These are phyloP conservation scores for Hypoxylon trugodes DNA, from an alignment of 495 filamentous ascomycete species.

Conservation along the genomic window DNA sequence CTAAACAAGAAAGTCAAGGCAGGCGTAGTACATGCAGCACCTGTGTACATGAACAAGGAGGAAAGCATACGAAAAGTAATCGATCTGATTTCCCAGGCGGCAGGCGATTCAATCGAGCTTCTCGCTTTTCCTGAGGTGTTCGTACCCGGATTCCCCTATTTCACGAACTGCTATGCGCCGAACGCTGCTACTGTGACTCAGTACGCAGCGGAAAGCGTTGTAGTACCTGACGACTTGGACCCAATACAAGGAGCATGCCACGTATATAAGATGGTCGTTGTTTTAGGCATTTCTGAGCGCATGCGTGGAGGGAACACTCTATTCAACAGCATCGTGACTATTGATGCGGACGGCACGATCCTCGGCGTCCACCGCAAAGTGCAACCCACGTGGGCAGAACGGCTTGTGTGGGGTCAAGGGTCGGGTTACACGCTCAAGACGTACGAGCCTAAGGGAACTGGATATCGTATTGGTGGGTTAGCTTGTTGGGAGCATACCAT, in stretches of 20 bases:
- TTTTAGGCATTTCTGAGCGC: constrained; percentile 52
- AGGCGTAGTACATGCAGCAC: constrained; percentile 47
- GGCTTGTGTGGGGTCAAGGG: constrained; percentile 56
- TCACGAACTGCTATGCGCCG: constrained; percentile 46
- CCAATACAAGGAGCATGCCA: constrained; percentile 48
- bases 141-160: constrained; percentile 50
- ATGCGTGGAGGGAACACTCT: constrained; percentile 48
- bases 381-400: constrained; percentile 59
- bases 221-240: constrained; percentile 45
- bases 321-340: constrained; percentile 55
- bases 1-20: constrained; percentile 42
- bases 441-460: constrained; percentile 32
- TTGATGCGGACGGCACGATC: constrained; percentile 51
- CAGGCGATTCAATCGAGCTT: constrained; percentile 39
- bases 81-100: constrained; percentile 41
- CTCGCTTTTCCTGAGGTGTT: constrained; percentile 51
- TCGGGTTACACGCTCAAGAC: constrained; percentile 48
- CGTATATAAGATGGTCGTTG: constrained; percentile 41
- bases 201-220: constrained; percentile 48
- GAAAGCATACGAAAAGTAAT: constrained; percentile 45
- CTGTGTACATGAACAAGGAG: constrained; percentile 48
- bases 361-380: constrained; percentile 58
- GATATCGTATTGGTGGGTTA: constrained; percentile 54
- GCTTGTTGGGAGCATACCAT: constrained; percentile 61
- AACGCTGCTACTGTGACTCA: constrained; percentile 38